Evolutionary conservation across 108 stramenopile species (phyloP).

Genomic region (Nitzschia inconspicua): DNA sequence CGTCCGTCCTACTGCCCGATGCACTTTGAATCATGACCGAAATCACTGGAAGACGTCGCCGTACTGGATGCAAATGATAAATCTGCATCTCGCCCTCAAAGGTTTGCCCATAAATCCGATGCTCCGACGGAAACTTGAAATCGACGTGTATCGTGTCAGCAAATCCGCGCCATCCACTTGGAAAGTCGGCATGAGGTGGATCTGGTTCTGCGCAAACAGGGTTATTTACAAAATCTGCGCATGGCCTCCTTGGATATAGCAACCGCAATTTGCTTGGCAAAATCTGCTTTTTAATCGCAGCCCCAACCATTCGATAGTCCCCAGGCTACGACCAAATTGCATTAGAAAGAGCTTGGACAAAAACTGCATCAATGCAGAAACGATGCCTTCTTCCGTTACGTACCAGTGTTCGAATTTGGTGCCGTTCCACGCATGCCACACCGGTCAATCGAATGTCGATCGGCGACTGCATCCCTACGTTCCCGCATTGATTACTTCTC

Average conservation of each 20-base stretch:
- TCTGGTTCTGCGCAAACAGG: constrained; percentile 37
- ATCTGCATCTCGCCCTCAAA: constrained; percentile 86
- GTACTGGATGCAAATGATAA: constrained; percentile 47
- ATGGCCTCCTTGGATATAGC: constrained; percentile 37
- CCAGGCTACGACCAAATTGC: constrained; percentile 13
- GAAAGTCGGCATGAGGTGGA: constrained; percentile 74
- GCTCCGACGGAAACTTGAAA: constrained; percentile 82
- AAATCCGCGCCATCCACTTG: constrained; percentile 61
- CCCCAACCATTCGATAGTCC: constrained; percentile 29
- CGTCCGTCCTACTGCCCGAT: neutral
- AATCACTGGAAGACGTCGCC: constrained; percentile 31
- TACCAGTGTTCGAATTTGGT: constrained; percentile 45
- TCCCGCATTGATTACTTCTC: constrained; percentile 36
- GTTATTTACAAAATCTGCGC: constrained; percentile 22
- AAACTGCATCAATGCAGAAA: neutral
- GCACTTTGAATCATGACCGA: constrained; percentile 30
- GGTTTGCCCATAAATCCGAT: constrained; percentile 55
- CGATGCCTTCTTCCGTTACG: neutral
- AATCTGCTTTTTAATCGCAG: constrained; percentile 13
- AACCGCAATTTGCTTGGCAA: constrained; percentile 42
- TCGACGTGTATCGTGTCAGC: constrained; percentile 69
- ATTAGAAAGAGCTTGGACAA: neutral
- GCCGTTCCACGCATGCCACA: constrained; percentile 47
- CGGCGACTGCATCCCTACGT: constrained; percentile 58
- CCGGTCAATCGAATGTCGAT: constrained; percentile 63